Base-by-base conservation (phyloP, 768 basidiomycete genomes). In the Boletus edulis region DNA sequence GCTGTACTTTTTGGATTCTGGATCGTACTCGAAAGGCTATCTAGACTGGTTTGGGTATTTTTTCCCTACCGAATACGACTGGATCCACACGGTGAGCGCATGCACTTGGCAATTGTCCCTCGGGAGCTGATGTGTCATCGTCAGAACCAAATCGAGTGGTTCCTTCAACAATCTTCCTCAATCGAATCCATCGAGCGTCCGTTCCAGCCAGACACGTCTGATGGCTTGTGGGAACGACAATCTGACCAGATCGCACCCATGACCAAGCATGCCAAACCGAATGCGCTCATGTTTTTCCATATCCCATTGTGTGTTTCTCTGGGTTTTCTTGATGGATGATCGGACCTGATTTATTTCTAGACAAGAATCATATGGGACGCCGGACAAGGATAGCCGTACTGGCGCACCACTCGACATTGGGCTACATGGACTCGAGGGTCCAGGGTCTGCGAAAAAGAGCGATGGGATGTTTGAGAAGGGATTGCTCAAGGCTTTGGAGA, bases 241-340 rank as follows among this genome's bases (percentile, higher is more conserved):
- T 69, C 70, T 14, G 82, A 78, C 37, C 88, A 88, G 69, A 64
- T 86, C 46, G 75, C 80, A 0, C 85, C 89, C 0, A 67, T 76
- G 46, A 70, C 72, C 62, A 78, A 76, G 52, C 76, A 94, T 3
- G 91, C 90, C 5, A 98, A 97, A 70, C 96, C 96, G 2, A 98
- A 98, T 64, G 96, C 93, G 0, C 70, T 98, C 61, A 91, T 93
- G 89, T 97, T 96, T 75, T 98, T 97, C 85, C 96, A 98, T 62
- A 98, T 99, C 45, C 96, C 96, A 49, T 66, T 98, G 87, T 91
- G 66, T 20, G 86, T 39, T 17, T 39, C n/a, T 10, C 1, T 8
- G 9, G 38, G 13, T 35, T 35, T 35, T 35, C n/a, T 39, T 5
- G 4, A 6, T 9, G 27, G 7, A 11, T 14, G 42, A 44, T 9